Percentiles rank a stretch among this genome's conserved stretches.
phyloP scores from a whole-genome alignment of 2,329 filamentous ascomycete species.

The Calonectria crousiana region DNA sequence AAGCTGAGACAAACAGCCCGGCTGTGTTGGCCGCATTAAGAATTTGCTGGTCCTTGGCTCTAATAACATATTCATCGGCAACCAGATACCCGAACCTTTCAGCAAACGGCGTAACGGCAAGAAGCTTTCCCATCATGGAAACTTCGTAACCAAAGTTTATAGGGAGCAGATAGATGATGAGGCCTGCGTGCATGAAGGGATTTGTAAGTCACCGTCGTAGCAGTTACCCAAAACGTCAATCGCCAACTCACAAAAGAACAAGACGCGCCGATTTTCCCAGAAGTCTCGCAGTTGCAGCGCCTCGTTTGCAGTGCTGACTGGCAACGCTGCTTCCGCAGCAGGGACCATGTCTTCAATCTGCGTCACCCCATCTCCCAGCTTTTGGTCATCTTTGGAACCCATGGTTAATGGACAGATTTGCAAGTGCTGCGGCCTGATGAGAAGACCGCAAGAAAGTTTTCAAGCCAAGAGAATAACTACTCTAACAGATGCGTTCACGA shows the following conservation, averaged over 20 bases:
- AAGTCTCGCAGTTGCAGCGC: constrained; percentile 29
- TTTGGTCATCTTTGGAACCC: background rate
- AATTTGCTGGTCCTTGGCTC: constrained; percentile 45
- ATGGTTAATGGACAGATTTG: background rate
- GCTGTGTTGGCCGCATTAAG: constrained; percentile 46
- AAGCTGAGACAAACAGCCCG: constrained; percentile 46
- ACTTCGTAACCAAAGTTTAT: constrained; percentile 49
- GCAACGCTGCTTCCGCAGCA: constrained; percentile 13
- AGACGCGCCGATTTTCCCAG: constrained; percentile 35
- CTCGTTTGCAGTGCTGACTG: constrained; percentile 19
- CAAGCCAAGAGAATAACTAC: too few relatives aligned
- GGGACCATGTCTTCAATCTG: constrained; percentile 9
- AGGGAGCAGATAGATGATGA: constrained; percentile 45
- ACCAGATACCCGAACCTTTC: constrained; percentile 40
- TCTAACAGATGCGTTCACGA: too few relatives aligned
- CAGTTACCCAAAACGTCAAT: background rate
- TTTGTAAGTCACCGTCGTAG: background rate
- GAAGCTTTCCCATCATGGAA: constrained; percentile 45
- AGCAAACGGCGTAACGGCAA: constrained; percentile 45
- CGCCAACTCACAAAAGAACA: constrained; percentile 33
- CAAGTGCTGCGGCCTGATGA: too few relatives aligned
- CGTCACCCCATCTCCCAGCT: background rate
- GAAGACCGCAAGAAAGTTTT: background rate
- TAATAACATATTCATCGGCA: constrained; percentile 33
- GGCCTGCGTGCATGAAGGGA: constrained; percentile 23